Evolutionary conservation across 1,284 basidiomycete genomes (phyloP).

Genomic region (Exobasidium cylindrosporum): DNA sequence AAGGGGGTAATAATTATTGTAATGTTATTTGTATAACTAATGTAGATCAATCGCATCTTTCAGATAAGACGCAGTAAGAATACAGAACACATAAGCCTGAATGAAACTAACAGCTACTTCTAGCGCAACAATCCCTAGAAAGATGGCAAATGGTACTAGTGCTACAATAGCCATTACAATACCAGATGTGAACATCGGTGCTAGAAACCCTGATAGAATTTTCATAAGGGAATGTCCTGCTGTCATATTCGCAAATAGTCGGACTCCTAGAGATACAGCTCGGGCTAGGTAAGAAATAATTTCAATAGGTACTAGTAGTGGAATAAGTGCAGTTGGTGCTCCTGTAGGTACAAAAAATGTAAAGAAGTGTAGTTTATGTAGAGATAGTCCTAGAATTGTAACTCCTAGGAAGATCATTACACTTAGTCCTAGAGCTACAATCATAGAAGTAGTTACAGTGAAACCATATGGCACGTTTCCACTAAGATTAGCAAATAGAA

Average conservation of each 20-base stretch:
- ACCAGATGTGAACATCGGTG: constrained; percentile 30
- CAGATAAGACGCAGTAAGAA: constrained; percentile 54
- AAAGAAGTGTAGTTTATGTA: constrained; percentile 55
- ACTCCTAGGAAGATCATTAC: constrained; percentile 55
- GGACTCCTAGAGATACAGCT: constrained; percentile 44
- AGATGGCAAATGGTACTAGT: constrained; percentile 55
- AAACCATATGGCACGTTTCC: constrained; percentile 56
- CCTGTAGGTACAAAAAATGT: constrained; percentile 24
- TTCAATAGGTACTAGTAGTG: constrained; percentile 54
- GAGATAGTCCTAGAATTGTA: constrained; percentile 54
- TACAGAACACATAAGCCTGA: constrained; percentile 56
- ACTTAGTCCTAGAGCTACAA: constrained; percentile 55
- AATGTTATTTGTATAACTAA: constrained; percentile 12
- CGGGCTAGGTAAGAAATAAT: constrained; percentile 50
- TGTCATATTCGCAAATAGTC: constrained; percentile 32
- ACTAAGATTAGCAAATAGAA: constrained; percentile 55
- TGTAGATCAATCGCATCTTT: constrained; percentile 54
- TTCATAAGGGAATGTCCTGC: constrained; percentile 24
- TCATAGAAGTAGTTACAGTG: constrained; percentile 53
- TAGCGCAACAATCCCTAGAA: constrained; percentile 55
- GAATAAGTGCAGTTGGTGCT: constrained; percentile 29
- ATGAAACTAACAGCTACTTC: constrained; percentile 57
- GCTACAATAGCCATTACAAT: constrained; percentile 49
- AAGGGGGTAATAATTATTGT: constrained; percentile 15
- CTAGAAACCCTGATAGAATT: constrained; percentile 31